phyloP scores from a whole-genome alignment of 2,329 filamentous ascomycete genomes.

The Podosphaera fusca region DNA sequence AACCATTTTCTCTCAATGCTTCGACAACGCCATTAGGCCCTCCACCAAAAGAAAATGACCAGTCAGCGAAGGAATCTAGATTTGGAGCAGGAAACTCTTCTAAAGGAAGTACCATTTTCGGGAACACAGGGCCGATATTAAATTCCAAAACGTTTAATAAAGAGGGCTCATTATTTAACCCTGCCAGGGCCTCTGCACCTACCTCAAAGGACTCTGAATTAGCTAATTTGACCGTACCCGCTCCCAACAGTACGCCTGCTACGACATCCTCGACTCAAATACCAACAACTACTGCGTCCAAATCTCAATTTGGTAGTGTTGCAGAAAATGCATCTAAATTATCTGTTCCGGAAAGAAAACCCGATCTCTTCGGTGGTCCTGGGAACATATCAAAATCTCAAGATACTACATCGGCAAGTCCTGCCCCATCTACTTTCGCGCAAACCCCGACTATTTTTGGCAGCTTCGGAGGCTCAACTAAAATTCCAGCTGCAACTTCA shows the following conservation, averaged over 20 bases:
- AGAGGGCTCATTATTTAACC: not conserved
- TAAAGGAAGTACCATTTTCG: slow-evolving; percentile 4
- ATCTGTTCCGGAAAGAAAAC: not conserved
- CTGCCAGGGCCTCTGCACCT: slow-evolving; percentile 1
- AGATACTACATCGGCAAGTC: slow-evolving; percentile 9
- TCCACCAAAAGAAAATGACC: slow-evolving; percentile 10
- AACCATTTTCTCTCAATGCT: slow-evolving; percentile 6
- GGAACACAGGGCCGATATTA: slow-evolving; percentile 1
- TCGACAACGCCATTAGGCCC: slow-evolving; percentile 16
- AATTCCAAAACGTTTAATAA: not conserved
- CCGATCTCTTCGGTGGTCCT: slow-evolving; percentile 14
- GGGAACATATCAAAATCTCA: not conserved
- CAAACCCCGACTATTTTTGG: slow-evolving; percentile 3
- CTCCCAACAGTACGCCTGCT: slow-evolving; percentile 3
- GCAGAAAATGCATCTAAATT: slow-evolving; percentile 6
- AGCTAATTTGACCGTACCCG: slow-evolving; percentile 2
- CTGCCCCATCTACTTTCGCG: slow-evolving; percentile 5
- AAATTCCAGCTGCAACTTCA: not conserved
- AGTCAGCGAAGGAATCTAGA: slow-evolving; percentile 5
- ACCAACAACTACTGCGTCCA: not conserved
- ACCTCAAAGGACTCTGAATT: not conserved
- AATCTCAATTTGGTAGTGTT: slow-evolving; percentile 14
- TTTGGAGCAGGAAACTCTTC: slow-evolving; percentile 6
- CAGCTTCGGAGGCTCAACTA: not conserved
- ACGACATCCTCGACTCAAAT: slow-evolving; percentile 4